Evolutionary conservation across 2,329 filamentous ascomycete genomes (phyloP).

Genomic region (Fusarium napiforme): DNA sequence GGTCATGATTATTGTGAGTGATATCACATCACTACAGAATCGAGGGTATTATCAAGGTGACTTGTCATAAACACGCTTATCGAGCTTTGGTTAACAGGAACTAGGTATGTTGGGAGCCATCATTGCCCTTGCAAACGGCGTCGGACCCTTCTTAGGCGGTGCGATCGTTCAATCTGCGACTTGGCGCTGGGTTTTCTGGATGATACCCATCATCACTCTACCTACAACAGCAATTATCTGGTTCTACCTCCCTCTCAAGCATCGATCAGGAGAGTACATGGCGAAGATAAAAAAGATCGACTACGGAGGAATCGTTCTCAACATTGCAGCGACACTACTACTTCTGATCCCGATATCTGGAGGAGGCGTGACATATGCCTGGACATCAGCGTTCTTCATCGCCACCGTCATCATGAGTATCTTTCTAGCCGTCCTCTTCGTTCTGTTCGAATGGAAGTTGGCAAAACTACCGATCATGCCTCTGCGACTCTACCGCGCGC

Average conservation of each 20-base stretch:
- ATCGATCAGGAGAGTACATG: not conserved
- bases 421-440: not conserved
- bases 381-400: not conserved
- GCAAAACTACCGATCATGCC: not conserved
- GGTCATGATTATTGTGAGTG: slow-evolving; percentile 53
- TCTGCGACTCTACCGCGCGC: not conserved
- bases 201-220: not conserved
- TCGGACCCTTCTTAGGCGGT: not conserved
- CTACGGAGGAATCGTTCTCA: not conserved
- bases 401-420: not conserved
- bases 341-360: not conserved
- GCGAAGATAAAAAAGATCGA: not conserved
- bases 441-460: not conserved
- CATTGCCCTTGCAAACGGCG: not conserved
- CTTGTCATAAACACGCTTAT: too few relatives aligned
- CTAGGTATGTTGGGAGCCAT: not conserved
- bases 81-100: not conserved
- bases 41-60: not conserved
- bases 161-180: not conserved
- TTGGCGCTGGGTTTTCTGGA: not conserved
- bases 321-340: not conserved
- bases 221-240: not conserved
- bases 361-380: not conserved
- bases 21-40: slow-evolving; percentile 46
- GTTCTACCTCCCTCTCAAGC: not conserved